Conservation (phyloP, 805 yeast genomes). For the Candida xyloterini region DNA sequence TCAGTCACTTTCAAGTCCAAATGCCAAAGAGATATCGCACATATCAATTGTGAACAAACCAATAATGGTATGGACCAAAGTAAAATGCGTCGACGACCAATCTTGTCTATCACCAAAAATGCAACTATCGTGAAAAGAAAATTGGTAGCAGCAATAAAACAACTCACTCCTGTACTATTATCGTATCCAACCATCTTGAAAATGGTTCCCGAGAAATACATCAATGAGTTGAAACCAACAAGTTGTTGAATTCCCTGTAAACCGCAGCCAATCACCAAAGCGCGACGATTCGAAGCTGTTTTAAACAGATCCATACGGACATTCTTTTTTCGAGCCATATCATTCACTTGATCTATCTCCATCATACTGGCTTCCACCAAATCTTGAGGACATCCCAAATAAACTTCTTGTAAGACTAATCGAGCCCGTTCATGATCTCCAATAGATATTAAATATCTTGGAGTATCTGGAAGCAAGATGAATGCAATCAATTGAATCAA, state of each 20-base stretch:
- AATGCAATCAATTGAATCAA: slow-evolving; percentile 45
- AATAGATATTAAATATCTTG: slow-evolving; percentile 47
- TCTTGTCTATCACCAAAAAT: slow-evolving; percentile 44
- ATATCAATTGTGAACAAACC: slow-evolving; percentile 42
- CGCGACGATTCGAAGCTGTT: slow-evolving; percentile 48
- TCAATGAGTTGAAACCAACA: slow-evolving; percentile 55
- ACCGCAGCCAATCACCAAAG: slow-evolving; percentile 53
- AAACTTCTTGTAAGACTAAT: slow-evolving; percentile 38
- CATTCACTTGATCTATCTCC: slow-evolving; percentile 35
- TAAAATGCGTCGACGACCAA: slow-evolving; percentile 51
- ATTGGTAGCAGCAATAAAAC: slow-evolving; percentile 54
- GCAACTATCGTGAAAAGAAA: slow-evolving; percentile 51
- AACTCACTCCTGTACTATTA: slow-evolving; percentile 52
- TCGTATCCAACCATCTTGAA: slow-evolving; percentile 51
- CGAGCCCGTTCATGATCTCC: slow-evolving; percentile 40
- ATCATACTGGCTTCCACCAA: slow-evolving; percentile 41
- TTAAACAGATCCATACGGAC: slow-evolving; percentile 17
- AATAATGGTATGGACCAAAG: slow-evolving; percentile 46
- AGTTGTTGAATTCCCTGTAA: slow-evolving; percentile 56
- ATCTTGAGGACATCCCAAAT: slow-evolving; percentile 36
- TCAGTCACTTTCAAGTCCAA: slow-evolving; percentile 36
- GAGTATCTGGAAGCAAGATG: slow-evolving; percentile 52
- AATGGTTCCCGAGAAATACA: slow-evolving; percentile 55
- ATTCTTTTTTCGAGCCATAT: slow-evolving; percentile 21
- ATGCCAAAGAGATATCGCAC: slow-evolving; percentile 50